Evolutionary conservation across 495 filamentous ascomycete genomes (phyloP), one percentile per base, ranked within the genome.

Genomic region (Massariosphaeria phaeospora): DNA sequence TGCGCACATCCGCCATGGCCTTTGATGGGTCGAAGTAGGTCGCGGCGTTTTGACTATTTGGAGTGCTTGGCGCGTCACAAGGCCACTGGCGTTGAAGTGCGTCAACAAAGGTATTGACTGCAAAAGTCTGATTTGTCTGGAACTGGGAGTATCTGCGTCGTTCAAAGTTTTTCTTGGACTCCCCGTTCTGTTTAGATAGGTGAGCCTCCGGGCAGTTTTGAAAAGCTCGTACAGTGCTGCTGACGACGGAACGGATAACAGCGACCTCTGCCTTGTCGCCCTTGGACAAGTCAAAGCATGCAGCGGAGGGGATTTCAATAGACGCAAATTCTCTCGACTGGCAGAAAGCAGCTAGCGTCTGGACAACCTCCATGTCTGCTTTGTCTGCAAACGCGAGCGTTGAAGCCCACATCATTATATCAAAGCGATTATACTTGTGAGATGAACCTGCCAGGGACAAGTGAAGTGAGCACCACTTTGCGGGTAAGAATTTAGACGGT

Each of bases 331-430:
- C 47, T 7, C 2, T 10, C 13, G 44, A 6, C 12, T 31, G 53
- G 48, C 38, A 50, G 18, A 62, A 53, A 11, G 53, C 50, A 0
- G 40, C 54, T 10, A 62, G 20, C 17, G 52, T 30, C 31, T 65
- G 47, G 20, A 62, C 38, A 15, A 65, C 24, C 8, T 25, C 33
- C 49, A 45, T 55, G 39, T 59, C 55, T n/a, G 40, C 21, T 1
- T 26, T 15, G 6, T 43, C 23, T n/a, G 52, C 15, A 38, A 50
- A 58, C 12, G 59, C 62, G n/a, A 52, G 4, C 1, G 62, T 59
- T 13, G 62, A 59, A 12, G 63, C 35, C 63, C 63, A 66, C 1
- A 55, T 57, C 46, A 51, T 60, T 27, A 66, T 17, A 12, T 52
- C 21, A 42, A 59, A 65, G 29, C 36, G 54, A 20, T 55, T 48